Evolutionary conservation across 176 grass and related monocot genomes (phyloP), one percentile per base, ranked within the genome.

Genomic region (Microstegium vimineum): DNA sequence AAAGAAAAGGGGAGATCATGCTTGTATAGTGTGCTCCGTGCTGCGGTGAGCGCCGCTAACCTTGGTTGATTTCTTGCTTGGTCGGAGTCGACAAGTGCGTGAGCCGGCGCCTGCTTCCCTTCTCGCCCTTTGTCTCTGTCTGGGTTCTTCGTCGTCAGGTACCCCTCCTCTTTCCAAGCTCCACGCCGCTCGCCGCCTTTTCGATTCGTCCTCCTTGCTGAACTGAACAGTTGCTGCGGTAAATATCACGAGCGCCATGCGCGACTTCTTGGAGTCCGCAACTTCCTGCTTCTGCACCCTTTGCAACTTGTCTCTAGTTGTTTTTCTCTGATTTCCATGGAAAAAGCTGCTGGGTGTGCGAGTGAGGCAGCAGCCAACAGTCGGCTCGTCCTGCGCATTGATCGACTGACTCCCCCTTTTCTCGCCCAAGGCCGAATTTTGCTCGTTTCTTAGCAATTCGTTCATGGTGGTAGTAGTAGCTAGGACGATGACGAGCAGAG

Each of bases 401-500:
- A 36, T 79, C 72, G 4, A 65, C 72, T 77, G n/a, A n/a, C n/a
- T 57, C 51, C 5, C 10, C 5, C 25, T 2, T 0, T 31, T 37
- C 69, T 59, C 12, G 6, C 10, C 27, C 27, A 38, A 57, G 17
- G n/a, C n/a, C n/a, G 22, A 71, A 28, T 9, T 81, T 80, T 15
- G 9, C 2, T 79, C 66, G 2, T 46, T 33, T 32, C 14, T 37
- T 16, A 17, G 2, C 66, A 66, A 73, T 45, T 56, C 41, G 13
- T 62, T 70, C 79, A 92, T 90, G 87, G 93, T 76, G 63, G 11
- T 1, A 37, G n/a, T 33, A n/a, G n/a, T 56, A 73, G 66, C 6
- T 34, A 25, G 73, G 78, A 79, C 68, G 28, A 79, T 73, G 28
- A 45, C 71, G 43, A 23, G 41, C 74, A 87, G 89, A 95, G 92